Percentiles rank a stretch among this genome's conserved stretches.
These are phyloP conservation scores for Tuber umbilicatum DNA, from an alignment of 495 filamentous ascomycete genomes.

Conservation along the genomic window DNA sequence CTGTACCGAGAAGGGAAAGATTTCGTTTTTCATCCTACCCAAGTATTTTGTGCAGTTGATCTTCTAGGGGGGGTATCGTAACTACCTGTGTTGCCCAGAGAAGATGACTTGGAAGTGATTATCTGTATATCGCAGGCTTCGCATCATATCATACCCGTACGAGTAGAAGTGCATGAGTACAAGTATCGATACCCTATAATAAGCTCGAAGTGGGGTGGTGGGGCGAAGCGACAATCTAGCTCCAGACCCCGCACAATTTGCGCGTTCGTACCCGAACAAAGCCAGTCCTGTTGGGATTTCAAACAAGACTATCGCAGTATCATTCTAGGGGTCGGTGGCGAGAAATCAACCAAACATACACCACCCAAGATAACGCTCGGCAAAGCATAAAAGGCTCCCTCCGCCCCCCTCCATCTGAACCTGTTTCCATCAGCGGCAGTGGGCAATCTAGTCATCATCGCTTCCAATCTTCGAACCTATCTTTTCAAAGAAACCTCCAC, in stretches of 20 bases:
- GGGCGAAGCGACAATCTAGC: neutral
- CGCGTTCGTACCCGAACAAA: neutral
- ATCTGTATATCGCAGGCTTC: neutral
- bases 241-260: neutral
- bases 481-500: neutral
- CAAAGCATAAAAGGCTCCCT: neutral
- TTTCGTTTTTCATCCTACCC: too few relatives aligned
- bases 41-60: too few relatives aligned
- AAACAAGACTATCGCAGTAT: neutral
- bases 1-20: neutral
- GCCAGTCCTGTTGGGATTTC: neutral
- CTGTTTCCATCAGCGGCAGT: neutral
- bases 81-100: neutral
- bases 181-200: neutral
- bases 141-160: neutral
- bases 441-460: neutral
- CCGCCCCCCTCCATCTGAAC: neutral
- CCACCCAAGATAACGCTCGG: neutral
- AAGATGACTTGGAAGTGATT: neutral
- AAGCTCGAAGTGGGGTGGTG: neutral
- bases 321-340: neutral
- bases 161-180: too few relatives aligned
- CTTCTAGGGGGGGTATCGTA: too few relatives aligned
- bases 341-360: neutral
- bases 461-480: neutral